Percentiles rank a stretch among this genome's conserved stretches.
Conservation (phyloP, 805 yeast species). For the Tetrapisispora iriomotensis region DNA sequence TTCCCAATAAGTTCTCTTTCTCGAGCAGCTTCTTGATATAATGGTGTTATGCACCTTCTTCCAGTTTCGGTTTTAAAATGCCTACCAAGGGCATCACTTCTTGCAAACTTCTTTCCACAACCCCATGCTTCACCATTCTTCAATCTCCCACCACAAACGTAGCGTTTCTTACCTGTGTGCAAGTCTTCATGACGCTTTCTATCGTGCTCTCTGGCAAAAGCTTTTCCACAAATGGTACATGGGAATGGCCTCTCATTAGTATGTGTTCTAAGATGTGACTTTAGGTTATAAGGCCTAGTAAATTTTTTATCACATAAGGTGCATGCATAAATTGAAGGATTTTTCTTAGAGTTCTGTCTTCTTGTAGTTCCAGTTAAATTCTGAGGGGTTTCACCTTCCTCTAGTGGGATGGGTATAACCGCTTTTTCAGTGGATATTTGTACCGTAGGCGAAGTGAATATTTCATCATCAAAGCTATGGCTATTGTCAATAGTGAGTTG, state of each 20-base stretch:
- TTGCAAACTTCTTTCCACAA: constrained; percentile 68
- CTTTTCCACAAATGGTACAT: constrained; percentile 67
- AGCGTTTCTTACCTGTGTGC: constrained; percentile 68
- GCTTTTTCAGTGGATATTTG: too few relatives aligned
- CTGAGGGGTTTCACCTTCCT: constrained; percentile 11
- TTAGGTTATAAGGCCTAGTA: constrained; percentile 86
- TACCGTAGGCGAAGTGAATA: too few relatives aligned
- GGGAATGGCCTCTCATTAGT: constrained; percentile 73
- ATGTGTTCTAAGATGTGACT: constrained; percentile 86
- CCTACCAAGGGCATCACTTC: constrained; percentile 70
- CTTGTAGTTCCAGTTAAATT: constrained; percentile 1
- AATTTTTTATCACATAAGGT: constrained; percentile 76
- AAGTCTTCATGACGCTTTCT: constrained; percentile 65
- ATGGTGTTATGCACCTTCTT: constrained; percentile 56
- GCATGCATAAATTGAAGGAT: constrained; percentile 43
- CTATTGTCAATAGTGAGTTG: too few relatives aligned
- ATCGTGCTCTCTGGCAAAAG: constrained; percentile 75
- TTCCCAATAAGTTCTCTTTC: constrained; percentile 4
- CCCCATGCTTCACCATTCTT: constrained; percentile 62
- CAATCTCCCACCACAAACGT: constrained; percentile 57
- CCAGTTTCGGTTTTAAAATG: constrained; percentile 78
- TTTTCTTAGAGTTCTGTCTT: constrained; percentile 10
- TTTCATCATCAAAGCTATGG: too few relatives aligned
- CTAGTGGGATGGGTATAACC: constrained; percentile 4
- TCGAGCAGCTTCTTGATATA: constrained; percentile 48